Evolutionary conservation across 1,284 basidiomycete genomes (phyloP).

Genomic region (Puccinia novopanici): DNA sequence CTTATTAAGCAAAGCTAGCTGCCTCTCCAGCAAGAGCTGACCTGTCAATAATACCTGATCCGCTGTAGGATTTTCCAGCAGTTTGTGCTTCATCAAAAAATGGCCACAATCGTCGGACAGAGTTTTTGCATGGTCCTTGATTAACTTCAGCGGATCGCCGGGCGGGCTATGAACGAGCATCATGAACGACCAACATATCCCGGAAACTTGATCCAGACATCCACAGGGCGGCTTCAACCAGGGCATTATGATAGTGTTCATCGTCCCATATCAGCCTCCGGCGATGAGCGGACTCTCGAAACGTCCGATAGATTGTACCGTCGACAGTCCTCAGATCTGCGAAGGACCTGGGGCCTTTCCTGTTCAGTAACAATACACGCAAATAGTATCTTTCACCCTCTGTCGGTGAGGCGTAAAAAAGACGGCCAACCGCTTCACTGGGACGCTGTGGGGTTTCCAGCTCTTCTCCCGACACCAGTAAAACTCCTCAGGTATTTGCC

Average conservation of each 20-base stretch:
- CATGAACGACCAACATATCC: not conserved
- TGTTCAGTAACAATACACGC: not conserved
- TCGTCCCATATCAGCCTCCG: not conserved
- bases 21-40: too few species aligned
- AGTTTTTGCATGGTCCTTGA: too few species aligned
- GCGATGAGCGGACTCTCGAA: not conserved
- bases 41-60: too few species aligned
- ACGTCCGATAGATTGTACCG: not conserved
- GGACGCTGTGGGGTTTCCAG: not conserved
- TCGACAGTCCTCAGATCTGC: not conserved
- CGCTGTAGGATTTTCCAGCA: too few species aligned
- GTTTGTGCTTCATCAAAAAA: too few species aligned
- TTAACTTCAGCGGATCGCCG: not conserved
- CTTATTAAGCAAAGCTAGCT: too few species aligned
- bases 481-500: slow-evolving; percentile 20
- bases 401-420: not conserved
- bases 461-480: not conserved
- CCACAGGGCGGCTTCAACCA: not conserved
- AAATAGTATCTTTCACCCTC: slow-evolving; percentile 25
- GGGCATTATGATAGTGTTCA: not conserved
- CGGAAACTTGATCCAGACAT: not conserved
- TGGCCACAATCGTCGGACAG: not conserved
- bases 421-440: not conserved
- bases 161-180: not conserved
- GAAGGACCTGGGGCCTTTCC: not conserved